Evolutionary conservation across 1,284 basidiomycete species (phyloP).

Genomic region (Hymenochaete sp.): DNA sequence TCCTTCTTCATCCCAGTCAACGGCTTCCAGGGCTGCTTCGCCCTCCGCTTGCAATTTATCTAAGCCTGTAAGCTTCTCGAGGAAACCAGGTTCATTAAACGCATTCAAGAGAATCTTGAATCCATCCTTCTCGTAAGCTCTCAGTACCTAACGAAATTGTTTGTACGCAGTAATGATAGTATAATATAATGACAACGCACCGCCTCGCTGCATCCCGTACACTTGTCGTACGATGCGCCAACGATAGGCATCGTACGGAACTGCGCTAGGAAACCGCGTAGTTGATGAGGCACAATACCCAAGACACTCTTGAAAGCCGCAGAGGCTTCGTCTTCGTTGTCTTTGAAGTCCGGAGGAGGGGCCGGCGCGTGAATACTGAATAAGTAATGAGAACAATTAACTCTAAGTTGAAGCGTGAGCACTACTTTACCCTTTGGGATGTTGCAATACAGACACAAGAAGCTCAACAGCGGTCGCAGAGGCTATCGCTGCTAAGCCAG

Average conservation of each 20-base stretch:
- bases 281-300: slow-evolving; percentile 87
- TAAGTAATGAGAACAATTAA: neutral
- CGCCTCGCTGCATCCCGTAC: slow-evolving; percentile 83
- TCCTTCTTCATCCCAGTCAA: slow-evolving; percentile 46
- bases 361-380: slow-evolving; percentile 58
- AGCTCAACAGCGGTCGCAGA: slow-evolving; percentile 89
- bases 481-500: slow-evolving; percentile 89
- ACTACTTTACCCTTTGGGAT: slow-evolving; percentile 73
- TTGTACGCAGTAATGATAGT: neutral
- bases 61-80: slow-evolving; percentile 80
- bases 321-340: slow-evolving; percentile 26
- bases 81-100: slow-evolving; percentile 77
- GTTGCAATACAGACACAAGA: slow-evolving; percentile 83
- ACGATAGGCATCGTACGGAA: slow-evolving; percentile 81
- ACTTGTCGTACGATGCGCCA: slow-evolving; percentile 80
- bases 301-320: slow-evolving; percentile 48
- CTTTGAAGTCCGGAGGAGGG: slow-evolving; percentile 37
- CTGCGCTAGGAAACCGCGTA: slow-evolving; percentile 82
- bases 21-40: slow-evolving; percentile 73
- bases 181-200: slow-evolving; percentile 34
- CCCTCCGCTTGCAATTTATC: slow-evolving; percentile 78
- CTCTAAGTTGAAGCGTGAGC: neutral
- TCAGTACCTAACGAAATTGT: slow-evolving; percentile 48
- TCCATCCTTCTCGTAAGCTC: slow-evolving; percentile 67
- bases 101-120: slow-evolving; percentile 75